A percentile compares a stretch with the other conserved stretches of the same genome.
Conservation (phyloP, 164 flowering plant species). For the Cinnamomum micranthum region DNA sequence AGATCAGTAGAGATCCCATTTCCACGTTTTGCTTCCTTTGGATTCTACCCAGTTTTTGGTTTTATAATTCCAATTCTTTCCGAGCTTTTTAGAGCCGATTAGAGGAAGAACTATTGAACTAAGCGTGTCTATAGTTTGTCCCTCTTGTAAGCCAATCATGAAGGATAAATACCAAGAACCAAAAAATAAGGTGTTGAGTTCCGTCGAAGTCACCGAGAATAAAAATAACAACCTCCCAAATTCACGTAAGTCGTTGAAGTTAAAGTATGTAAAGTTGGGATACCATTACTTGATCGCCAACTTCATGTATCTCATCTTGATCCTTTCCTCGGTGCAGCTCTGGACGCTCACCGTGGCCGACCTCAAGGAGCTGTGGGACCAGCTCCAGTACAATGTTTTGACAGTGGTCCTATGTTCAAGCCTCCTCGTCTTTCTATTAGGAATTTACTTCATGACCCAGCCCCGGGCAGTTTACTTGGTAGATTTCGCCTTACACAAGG, state of each 20-base stretch:
- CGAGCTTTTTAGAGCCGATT: too few relatives aligned
- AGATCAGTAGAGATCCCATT: too few relatives aligned
- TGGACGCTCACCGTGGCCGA: background rate
- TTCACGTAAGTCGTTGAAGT: constrained; percentile 44
- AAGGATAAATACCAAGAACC: background rate
- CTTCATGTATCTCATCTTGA: background rate
- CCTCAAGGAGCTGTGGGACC: background rate
- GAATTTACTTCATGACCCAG: background rate
- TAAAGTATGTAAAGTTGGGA: constrained; percentile 66
- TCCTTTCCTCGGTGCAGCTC: background rate
- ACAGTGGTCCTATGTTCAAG: background rate
- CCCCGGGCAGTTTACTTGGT: constrained; percentile 43
- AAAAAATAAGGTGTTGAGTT: background rate
- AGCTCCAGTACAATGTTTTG: background rate
- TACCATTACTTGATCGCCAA: constrained; percentile 47
- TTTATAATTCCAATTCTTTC: too few relatives aligned
- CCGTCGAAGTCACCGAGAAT: background rate
- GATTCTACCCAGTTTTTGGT: too few relatives aligned
- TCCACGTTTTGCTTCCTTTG: too few relatives aligned
- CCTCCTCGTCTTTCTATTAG: background rate
- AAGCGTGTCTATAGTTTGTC: background rate
- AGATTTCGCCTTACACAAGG: constrained; percentile 60
- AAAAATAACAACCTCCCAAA: constrained; percentile 34
- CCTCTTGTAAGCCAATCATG: background rate
- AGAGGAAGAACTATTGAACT: background rate